Evolutionary conservation across 257 asterid genomes (phyloP).

Genomic region (Gentiana dahurica): DNA sequence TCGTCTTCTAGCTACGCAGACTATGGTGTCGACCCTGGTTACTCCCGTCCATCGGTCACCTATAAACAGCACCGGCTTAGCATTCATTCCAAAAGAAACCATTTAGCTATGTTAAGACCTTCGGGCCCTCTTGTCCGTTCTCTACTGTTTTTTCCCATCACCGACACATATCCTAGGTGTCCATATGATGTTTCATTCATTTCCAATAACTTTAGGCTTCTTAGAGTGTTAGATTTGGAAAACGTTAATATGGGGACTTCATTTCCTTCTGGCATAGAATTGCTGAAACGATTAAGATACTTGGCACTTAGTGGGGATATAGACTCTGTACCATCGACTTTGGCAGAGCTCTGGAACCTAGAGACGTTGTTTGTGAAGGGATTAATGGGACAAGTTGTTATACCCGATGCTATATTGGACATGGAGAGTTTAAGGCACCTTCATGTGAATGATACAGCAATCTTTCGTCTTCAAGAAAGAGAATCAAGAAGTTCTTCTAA

Average conservation of each 20-base stretch:
- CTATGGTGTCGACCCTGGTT: neutral
- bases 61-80: neutral
- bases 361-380: neutral
- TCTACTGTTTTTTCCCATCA: neutral
- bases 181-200: neutral
- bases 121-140: neutral
- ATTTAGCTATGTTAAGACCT: neutral
- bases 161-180: neutral
- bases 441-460: neutral
- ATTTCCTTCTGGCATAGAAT: neutral
- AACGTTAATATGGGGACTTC: too few species aligned
- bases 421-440: neutral
- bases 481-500: neutral
- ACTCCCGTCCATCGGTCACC: neutral
- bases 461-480: neutral
- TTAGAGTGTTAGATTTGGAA: constrained; percentile 1
- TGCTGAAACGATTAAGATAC: neutral
- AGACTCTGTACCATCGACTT: neutral
- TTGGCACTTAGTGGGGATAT: constrained; percentile 1
- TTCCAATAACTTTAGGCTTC: neutral
- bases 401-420: neutral
- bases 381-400: neutral
- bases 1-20: neutral
- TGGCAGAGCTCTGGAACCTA: neutral
- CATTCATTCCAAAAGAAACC: neutral